A percentile compares a stretch with the other conserved stretches of the same genome.
These are phyloP conservation scores for Brassica juncea DNA, from an alignment of 345 rosid genomes.

Conservation along the genomic window DNA sequence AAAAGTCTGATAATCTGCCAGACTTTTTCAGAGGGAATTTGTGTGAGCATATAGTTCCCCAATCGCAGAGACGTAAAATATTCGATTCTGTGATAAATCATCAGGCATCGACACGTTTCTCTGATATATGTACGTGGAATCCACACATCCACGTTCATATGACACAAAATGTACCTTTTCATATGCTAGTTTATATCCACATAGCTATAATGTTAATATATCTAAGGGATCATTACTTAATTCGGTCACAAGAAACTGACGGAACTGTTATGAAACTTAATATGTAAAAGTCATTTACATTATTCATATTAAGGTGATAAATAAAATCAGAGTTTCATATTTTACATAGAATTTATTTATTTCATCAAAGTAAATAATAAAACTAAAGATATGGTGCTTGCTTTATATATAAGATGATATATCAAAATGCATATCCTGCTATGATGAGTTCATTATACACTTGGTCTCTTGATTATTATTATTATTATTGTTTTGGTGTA, in stretches of 20 bases:
- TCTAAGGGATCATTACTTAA: background rate
- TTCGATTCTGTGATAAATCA: slow-evolving; percentile 31
- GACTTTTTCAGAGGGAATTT: slow-evolving; percentile 32
- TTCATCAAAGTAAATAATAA: background rate
- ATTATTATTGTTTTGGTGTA: no score
- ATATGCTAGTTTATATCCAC: slow-evolving; percentile 10
- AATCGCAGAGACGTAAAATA: slow-evolving; percentile 32
- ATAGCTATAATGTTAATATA: background rate
- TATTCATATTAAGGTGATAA: background rate
- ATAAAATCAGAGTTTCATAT: background rate
- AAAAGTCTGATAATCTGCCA: slow-evolving; percentile 24
- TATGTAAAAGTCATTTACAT: background rate
- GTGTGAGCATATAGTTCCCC: slow-evolving; percentile 27
- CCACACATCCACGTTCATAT: slow-evolving; percentile 14
- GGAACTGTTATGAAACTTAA: background rate
- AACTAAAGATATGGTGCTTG: slow-evolving; percentile 1
- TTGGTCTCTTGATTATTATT: no score
- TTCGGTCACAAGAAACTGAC: background rate
- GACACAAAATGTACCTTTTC: slow-evolving; percentile 28
- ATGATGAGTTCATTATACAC: slow-evolving; percentile 12
- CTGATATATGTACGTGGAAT: slow-evolving; percentile 25
- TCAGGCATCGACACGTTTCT: slow-evolving; percentile 27
- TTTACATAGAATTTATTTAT: background rate
- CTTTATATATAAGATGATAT: background rate
- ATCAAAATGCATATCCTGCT: background rate